phyloP scores from a whole-genome alignment of 306 rosid species.

The Amphicarpaea edgeworthii region DNA sequence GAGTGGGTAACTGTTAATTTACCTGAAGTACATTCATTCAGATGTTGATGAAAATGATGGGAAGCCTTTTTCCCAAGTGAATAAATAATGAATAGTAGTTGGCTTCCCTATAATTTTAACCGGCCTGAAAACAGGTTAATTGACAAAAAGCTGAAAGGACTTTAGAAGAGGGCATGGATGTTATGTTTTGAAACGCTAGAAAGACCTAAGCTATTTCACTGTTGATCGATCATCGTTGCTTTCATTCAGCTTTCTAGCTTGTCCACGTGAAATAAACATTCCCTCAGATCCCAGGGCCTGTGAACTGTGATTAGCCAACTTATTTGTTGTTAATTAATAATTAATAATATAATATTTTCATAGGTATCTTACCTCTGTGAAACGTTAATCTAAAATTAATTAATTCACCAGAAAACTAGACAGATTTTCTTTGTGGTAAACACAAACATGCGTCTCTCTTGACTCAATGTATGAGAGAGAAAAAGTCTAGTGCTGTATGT shows the following conservation, averaged over 20 bases:
- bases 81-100: conserved; percentile 23
- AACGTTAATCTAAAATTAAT: conserved; percentile 22
- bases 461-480: not conserved
- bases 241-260: conserved; percentile 45
- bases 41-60: conserved; percentile 45
- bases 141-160: conserved; percentile 40
- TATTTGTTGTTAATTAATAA: conserved; percentile 3
- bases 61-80: not conserved
- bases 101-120: conserved; percentile 44
- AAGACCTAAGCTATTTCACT: conserved; percentile 38
- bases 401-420: conserved; percentile 42
- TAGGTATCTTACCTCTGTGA: not conserved
- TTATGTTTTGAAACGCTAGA: conserved; percentile 43
- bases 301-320: conserved; percentile 22
- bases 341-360: too few species aligned
- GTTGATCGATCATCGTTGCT: too few species aligned
- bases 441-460: not conserved
- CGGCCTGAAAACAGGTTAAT: conserved; percentile 36
- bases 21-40: conserved; percentile 41
- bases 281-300: conserved; percentile 28
- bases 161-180: conserved; percentile 34
- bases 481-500: not conserved
- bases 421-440: conserved; percentile 9
- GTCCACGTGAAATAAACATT: conserved; percentile 61
- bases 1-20: conserved; percentile 38